These are phyloP conservation scores for Fusarium sacchari DNA, from an alignment of 2,329 filamentous ascomycete genomes.

Conservation along the genomic window DNA sequence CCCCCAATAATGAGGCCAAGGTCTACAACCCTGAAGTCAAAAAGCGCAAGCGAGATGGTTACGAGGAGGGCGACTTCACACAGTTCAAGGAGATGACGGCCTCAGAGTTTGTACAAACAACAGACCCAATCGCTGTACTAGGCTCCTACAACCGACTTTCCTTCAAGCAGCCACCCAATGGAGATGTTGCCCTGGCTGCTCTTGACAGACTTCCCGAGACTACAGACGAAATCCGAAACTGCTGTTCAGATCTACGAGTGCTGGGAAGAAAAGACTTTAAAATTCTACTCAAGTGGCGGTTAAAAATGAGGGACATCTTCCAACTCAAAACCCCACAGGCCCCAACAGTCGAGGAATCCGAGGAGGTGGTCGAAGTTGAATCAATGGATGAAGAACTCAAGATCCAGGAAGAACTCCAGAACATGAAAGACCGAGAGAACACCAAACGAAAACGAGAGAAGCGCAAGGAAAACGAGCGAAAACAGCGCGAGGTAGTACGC, in stretches of 20 bases:
- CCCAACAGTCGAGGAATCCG: conserved; percentile 55
- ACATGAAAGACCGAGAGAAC: conserved; percentile 81
- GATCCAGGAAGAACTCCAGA: conserved; percentile 87
- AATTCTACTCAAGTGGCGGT: conserved; percentile 85
- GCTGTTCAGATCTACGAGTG: conserved; percentile 86
- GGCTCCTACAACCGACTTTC: conserved; percentile 88
- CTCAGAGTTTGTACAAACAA: conserved; percentile 93
- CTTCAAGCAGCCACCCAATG: conserved; percentile 83
- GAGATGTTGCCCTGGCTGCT: conserved; percentile 87
- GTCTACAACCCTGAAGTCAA: conserved; percentile 98
- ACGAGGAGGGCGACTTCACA: conserved; percentile 93
- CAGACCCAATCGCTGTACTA: conserved; percentile 91
- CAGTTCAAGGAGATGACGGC: conserved; percentile 91
- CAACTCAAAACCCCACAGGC: conserved; percentile 78
- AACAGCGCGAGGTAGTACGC: conserved; percentile 92
- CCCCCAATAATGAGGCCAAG: conserved; percentile 95
- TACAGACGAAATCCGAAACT: conserved; percentile 80
- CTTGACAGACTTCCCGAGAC: conserved; percentile 88
- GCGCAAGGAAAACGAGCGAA: conserved; percentile 89
- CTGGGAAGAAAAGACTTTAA: conserved; percentile 96
- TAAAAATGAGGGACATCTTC: conserved; percentile 90
- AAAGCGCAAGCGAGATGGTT: conserved; percentile 97
- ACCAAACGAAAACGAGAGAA: conserved; percentile 84
- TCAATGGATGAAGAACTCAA: conserved; percentile 94
- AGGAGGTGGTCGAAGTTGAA: conserved; percentile 84